Evolutionary conservation across 345 rosid genomes (phyloP), one percentile per base, ranked within the genome.

Genomic region (Laguncularia racemosa): DNA sequence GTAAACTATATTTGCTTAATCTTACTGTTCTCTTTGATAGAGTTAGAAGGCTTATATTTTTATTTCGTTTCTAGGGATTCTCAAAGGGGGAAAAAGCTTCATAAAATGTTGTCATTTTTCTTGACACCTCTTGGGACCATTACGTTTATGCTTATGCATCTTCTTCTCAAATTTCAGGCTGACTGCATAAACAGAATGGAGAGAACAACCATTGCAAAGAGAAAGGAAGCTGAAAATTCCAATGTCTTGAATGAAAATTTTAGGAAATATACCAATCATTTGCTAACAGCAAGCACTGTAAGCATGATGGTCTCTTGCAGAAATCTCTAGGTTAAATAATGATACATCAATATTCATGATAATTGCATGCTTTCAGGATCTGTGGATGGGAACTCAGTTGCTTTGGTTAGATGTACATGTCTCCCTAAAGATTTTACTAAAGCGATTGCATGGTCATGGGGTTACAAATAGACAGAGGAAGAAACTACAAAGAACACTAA

Each of bases 321-420:
- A 50, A 51, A 51, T 44, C 16, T 40, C 23, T 10, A 38, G 26
- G 54, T 48, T 19, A 13, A 12, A 17, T 21, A 16, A 53, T 44
- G 48, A 18, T 18, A 21, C 14, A n/a, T 59, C 49, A 17, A 16
- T 20, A 0, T 17, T 50, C 44, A 53, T 57, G 54, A 66, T 19
- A 19, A 12, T 48, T 43, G 44, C 48, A 55, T 48, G 16, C 48
- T 49, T 55, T 58, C 49, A 85, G 88, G 78, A 80, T 66, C 19
- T 76, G 20, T 65, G 68, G 73, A 76, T 76, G 80, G 92, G 88
- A 53, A 85, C 84, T 23, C 88, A 78, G 38, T 71, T 85, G 71
- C 88, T 82, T 14, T 62, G 67, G 43, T 48, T 73, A 26, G 88
- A 85, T 60, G 63, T 80, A 46, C 58, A 54, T 54, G 60, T 63